Evolutionary conservation across 495 filamentous ascomycete genomes (phyloP), one percentile per base, ranked within the genome.

Genomic region (Pseudoneurospora amorphoporcata): DNA sequence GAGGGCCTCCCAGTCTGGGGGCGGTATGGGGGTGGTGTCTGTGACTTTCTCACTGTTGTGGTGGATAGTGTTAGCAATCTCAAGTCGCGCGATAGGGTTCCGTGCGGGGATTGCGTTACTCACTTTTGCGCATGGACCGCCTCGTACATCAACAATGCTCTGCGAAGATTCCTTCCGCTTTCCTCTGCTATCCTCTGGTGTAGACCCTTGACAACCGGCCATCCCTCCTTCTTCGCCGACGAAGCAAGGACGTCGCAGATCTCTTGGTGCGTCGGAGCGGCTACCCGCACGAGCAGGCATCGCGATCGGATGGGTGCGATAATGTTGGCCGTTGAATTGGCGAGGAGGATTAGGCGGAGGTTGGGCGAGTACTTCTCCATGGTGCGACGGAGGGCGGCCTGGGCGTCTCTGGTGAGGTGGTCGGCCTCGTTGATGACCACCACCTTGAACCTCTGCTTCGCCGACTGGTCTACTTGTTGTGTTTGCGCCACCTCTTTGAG

Each of bases 301-400:
- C 95, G 85, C 71, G 90, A 94, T 72, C 94, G 87, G 78, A 99
- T 99, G 1, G 95, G 95, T 19, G 94, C 94, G 82, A 98, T 99
- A 76, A 99, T 99, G 77, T 97, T 97, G 71, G 94, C 92, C 39
- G 95, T 99, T 74, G 90, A 93, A 77, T 98, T 98, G 58, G 95
- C 96, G 68, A 98, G 83, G 65, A 99, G 83, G 68, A 99, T 97
- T 76, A 99, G 82, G 41, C 95, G 86, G 74, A 99, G 75, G 81
- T 98, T 99, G 29, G 95, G 95, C 74, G 91, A 94, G 83, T 99
- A 99, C 85, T 99, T 99, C 84, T 99, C 95, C 95, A 99, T 99
- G 0, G 95, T 99, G 71, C 95, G 86, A 79, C 95, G 88, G 79
- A 99, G 85, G 69, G 95, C 95, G 1, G 96, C 96, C 82, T 99